Evolutionary conservation across 1,284 basidiomycete genomes (phyloP), one percentile per base, ranked within the genome.

Genomic region (Trametes polyzona): DNA sequence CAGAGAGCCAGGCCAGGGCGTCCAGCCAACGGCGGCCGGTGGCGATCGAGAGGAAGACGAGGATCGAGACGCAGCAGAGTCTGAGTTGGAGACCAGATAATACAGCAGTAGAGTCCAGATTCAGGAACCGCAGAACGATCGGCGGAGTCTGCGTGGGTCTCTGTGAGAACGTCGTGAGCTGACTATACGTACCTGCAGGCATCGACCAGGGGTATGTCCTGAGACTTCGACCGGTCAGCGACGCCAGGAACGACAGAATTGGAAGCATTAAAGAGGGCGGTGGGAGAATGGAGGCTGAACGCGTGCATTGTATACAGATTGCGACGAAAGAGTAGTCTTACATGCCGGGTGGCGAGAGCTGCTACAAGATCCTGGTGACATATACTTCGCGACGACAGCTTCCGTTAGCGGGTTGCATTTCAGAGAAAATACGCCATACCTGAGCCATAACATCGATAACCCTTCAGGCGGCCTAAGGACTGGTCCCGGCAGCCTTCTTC

Each of bases 401-500:
- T n/a, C n/a, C n/a, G 8, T 24, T 30, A 2, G 12, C 36, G 6
- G 47, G 29, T 26, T 23, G 5, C 26, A 17, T n/a, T 19, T 21
- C 37, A 16, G 30, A 11, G n/a, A 47, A 29, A n/a, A 16, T n/a
- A 27, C 43, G 9, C 16, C 41, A 17, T 29, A 47, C 46, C 46
- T 17, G 21, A 17, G 27, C 7, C 8, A 6, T 11, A n/a, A 21
- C 2, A 32, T n/a, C 8, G n/a, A 1, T 23, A 9, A 19, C 33
- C 19, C n/a, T n/a, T 54, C 36, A 62, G 26, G 36, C 36, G 7
- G 16, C 16, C 47, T 47, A 61, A 27, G 44, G 33, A 5, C 26
- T 21, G 16, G 29, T 36, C 11, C 51, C 62, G 4, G 65, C 56
- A 17, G 61, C 53, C 23, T 55, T 67, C 66, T 73, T 73, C 42